Base-by-base conservation (phyloP, 2,329 filamentous ascomycete genomes). In the Zymoseptoria crescenta region DNA sequence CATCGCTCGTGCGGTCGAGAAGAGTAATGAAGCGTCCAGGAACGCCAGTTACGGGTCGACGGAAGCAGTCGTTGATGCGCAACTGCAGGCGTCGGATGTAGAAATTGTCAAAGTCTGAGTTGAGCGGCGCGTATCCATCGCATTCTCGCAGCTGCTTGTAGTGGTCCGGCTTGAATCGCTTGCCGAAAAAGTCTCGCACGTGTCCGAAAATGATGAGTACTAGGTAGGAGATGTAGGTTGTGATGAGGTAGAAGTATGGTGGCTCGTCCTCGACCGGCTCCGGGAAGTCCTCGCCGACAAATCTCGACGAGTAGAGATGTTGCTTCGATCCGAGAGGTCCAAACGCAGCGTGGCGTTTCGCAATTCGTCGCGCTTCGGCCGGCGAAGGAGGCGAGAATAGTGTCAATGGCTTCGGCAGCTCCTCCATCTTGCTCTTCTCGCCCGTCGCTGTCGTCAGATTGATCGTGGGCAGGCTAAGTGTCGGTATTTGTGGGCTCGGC, bases 41-140 rank as follows among this genome's bases (percentile, higher is more conserved):
- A 27, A 99, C 94, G 56, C 94, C 94, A 3, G 91, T 95, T 28
- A 89, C 91, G 10, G 93, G 91, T 54, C 94, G 85, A 67, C 93
- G 88, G 74, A 99, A 99, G 79, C 91, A 96, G 75, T 99, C 94
- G 68, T 97, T 95, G 72, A 99, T 91, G 64, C 94, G 86, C 79
- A 91, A 83, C 81, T 99, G 97, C 72, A 99, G 76, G 62, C 94
- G 83, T 59, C 94, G 85, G 59, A 93, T 90, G 76, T 99, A 99
- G 75, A 99, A 99, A 75, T 93, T 97, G 79, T 99, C 94, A 72
- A 99, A 99, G 75, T 99, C 94, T 69, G 91, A 95, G 75, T 96
- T 97, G 65, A 99, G 81, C 1, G 94, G 91, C 9, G 93, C 94
- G 72, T 96, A 97, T 63, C 94, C 94, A 72, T 96, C 90, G 65